Evolutionary conservation across 2,329 filamentous ascomycete genomes (phyloP).

Genomic region (Sporothrix brunneoviolacea): DNA sequence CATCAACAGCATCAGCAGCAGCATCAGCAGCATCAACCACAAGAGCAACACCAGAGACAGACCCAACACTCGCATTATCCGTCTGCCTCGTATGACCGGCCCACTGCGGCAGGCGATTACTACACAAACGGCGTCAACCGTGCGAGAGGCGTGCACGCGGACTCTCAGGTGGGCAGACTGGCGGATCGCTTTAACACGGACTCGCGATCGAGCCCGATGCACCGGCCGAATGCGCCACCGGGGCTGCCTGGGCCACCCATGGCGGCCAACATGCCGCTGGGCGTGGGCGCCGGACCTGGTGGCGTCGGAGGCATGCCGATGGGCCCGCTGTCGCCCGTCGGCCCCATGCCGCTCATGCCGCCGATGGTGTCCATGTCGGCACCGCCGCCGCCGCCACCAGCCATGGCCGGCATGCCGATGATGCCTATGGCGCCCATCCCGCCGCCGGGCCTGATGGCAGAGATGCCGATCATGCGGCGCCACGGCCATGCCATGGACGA

Average conservation of each 20-base stretch:
- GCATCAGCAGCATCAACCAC: not conserved
- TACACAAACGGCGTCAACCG: constrained; percentile 40
- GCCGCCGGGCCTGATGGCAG: constrained; percentile 20
- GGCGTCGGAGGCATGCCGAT: constrained; percentile 1
- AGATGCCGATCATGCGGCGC: constrained; percentile 28
- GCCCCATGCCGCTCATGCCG: constrained; percentile 20
- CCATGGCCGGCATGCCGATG: constrained; percentile 14
- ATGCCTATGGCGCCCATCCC: constrained; percentile 28
- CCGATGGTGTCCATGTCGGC: constrained; percentile 22
- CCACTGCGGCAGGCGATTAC: constrained; percentile 28
- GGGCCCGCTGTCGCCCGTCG: constrained; percentile 10
- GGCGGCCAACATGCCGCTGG: not conserved
- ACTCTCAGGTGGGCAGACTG: constrained; percentile 43
- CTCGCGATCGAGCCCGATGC: constrained; percentile 28
- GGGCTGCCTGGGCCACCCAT: constrained; percentile 20
- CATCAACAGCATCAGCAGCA: not conserved
- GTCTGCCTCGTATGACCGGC: constrained; percentile 29
- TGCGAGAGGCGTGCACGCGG: constrained; percentile 34
- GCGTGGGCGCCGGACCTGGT: not conserved
- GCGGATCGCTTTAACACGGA: constrained; percentile 45
- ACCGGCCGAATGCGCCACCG: constrained; percentile 13
- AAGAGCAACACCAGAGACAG: not conserved
- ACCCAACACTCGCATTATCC: constrained; percentile 10
- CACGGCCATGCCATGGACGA: constrained; percentile 39
- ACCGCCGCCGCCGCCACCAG: constrained; percentile 13